Evolutionary conservation across 345 rosid species (phyloP), one percentile per base, ranked within the genome.

Genomic region (Raphanus raphanistrum): DNA sequence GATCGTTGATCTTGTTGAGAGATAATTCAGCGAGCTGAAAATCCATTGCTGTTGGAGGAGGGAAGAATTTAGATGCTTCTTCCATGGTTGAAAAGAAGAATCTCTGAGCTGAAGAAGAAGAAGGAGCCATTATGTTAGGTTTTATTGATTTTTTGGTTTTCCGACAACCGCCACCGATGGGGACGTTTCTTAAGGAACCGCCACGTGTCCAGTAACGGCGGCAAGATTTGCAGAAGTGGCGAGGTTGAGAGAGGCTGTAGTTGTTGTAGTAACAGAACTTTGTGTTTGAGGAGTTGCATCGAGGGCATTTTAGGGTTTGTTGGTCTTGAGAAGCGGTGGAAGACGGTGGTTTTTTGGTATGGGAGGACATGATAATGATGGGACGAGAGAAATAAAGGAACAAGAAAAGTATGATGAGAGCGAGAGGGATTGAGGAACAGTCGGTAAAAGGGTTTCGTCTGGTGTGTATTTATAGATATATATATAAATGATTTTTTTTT

Each of bases 201-300:
- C 92, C 95, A 80, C 86, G 87, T 21, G 97, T 92, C 97, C 97
- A 92, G 85, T 92, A 92, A 71, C 97, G 83, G 26, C 95, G 77
- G 32, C 97, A 92, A 35, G 93, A 85, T 86, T 92, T 92, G 84
- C 97, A 92, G 76, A 92, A 92, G 86, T 92, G 90, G 52, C 97
- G 85, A 5, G 97, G 97, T 74, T 91, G 97, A 15, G 87, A 79
- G 58, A 91, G 91, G 82, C 93, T 90, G 88, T 92, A 92, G 84
- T 92, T 92, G 88, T 92, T 92, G 90, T 87, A 92, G 88, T 92
- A 92, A 80, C 97, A 90, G 90, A 90, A 90, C 81, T 90, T 92
- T 63, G 97, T 92, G 88, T 92, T 92, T 66, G 92, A 82, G 0
- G 97, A 92, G 86, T 92, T 93, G 62, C 97, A 92, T 27, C 97